Percentiles rank a stretch among this genome's conserved stretches.
These are phyloP conservation scores for Phytophthora pinifolia DNA, from an alignment of 352 stramenopile genomes.

Conservation along the genomic window DNA sequence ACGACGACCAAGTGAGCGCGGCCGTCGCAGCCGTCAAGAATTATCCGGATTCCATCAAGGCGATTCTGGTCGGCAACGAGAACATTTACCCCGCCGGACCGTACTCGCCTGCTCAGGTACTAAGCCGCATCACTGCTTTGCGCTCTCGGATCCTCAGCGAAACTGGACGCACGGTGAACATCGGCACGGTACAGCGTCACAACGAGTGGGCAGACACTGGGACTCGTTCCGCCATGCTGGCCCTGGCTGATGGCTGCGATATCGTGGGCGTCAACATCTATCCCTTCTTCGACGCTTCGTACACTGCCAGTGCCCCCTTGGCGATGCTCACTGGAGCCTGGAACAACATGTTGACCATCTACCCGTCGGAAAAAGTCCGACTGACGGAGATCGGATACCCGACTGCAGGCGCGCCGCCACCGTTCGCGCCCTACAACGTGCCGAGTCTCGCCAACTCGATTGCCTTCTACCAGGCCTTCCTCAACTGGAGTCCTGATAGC, in stretches of 20 bases:
- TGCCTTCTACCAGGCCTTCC: conserved; percentile 60
- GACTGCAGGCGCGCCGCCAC: conserved; percentile 37
- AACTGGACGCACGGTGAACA: conserved; percentile 39
- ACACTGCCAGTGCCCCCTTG: conserved; percentile 42
- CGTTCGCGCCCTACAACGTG: conserved; percentile 41
- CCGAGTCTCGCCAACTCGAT: conserved; percentile 52
- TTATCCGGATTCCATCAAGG: conserved; percentile 56
- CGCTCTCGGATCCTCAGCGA: conserved; percentile 26
- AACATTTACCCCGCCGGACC: conserved; percentile 55
- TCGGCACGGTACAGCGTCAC: conserved; percentile 74
- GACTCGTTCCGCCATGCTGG: conserved; percentile 38
- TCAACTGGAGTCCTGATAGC: conserved; percentile 53
- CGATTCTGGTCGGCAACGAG: conserved; percentile 74
- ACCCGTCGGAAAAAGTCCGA: conserved; percentile 51
- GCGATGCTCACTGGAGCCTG: conserved; percentile 60
- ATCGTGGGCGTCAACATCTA: conserved; percentile 85
- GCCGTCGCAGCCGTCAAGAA: conserved; percentile 47
- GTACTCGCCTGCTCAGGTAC: conserved; percentile 45
- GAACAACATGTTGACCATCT: conserved; percentile 53
- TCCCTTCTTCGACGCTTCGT: conserved; percentile 69
- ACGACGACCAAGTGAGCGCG: conserved; percentile 42
- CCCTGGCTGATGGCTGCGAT: conserved; percentile 52
- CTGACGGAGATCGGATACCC: conserved; percentile 71
- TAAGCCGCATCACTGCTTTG: conserved; percentile 34
- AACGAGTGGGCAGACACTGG: conserved; percentile 54